phyloP scores from a whole-genome alignment of 371 early-diverging fungal species.

The Mucor racemosus region DNA sequence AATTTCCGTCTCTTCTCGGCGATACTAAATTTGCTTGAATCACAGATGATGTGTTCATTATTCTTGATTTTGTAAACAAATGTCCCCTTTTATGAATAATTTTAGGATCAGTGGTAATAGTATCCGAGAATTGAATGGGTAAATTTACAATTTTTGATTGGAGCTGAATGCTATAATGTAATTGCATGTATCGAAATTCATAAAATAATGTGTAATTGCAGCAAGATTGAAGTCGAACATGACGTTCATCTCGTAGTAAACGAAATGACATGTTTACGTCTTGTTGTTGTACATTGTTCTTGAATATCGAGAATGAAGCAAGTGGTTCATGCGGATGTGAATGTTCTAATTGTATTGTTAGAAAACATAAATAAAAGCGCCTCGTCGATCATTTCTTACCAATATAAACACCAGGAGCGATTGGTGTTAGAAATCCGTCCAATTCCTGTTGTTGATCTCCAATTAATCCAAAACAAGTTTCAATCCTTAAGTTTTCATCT shows the following conservation, averaged over 20 bases:
- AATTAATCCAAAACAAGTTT: slow-evolving; percentile 15
- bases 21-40: not conserved
- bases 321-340: slow-evolving; percentile 24
- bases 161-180: not conserved
- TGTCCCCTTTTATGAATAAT: not conserved
- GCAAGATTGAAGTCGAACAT: slow-evolving; percentile 1
- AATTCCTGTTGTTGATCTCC: slow-evolving; percentile 8
- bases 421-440: slow-evolving; percentile 13
- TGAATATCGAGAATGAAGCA: slow-evolving; percentile 12
- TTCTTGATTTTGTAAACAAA: not conserved
- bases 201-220: not conserved
- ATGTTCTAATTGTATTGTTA: slow-evolving; percentile 9
- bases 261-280: slow-evolving; percentile 14
- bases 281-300: not conserved
- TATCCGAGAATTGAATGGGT: not conserved
- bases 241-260: slow-evolving; percentile 13
- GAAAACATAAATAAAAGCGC: not conserved
- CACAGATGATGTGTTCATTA: not conserved
- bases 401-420: slow-evolving; percentile 20
- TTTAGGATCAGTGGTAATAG: slow-evolving; percentile 6
- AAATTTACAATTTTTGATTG: not conserved
- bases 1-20: not conserved
- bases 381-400: slow-evolving; percentile 8
- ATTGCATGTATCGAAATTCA: slow-evolving; percentile 4
- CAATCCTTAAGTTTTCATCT: not conserved